Conservation (phyloP, 139 green algal genomes). For the Tetraselmis striata region DNA sequence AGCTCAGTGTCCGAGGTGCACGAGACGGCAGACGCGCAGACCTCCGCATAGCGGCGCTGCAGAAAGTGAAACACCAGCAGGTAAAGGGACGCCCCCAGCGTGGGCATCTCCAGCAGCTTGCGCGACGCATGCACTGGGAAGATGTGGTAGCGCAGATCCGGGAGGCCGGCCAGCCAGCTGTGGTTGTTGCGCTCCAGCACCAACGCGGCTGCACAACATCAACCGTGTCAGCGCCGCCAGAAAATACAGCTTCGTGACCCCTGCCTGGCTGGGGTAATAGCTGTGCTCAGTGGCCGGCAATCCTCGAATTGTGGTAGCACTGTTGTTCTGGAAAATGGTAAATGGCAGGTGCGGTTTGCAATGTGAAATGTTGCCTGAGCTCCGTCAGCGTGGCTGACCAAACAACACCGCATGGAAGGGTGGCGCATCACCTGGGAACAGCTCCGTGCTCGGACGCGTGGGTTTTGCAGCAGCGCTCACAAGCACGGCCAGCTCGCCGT, state of each 20-base stretch:
- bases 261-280: too few species aligned
- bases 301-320: too few species aligned
- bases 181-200: conserved; percentile 13
- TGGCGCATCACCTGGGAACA: neutral
- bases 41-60: conserved; percentile 7
- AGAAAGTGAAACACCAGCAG: conserved; percentile 14
- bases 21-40: conserved; percentile 4
- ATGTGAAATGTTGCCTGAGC: too few species aligned
- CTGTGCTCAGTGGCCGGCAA: too few species aligned
- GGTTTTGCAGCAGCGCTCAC: conserved; percentile 6
- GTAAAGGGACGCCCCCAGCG: conserved; percentile 12
- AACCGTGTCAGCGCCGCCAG: neutral
- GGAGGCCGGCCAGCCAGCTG: conserved; percentile 3
- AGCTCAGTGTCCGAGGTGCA: conserved; percentile 7
- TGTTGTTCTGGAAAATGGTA: too few species aligned
- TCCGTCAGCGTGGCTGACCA: neutral
- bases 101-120: neutral
- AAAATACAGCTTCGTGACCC: too few species aligned
- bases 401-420: neutral
- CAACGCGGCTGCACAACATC: neutral
- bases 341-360: too few species aligned
- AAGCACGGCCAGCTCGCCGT: conserved; percentile 13
- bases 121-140: conserved; percentile 19
- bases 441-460: neutral
- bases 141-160: conserved; percentile 8